Base-by-base conservation (phyloP, 768 basidiomycete species). In the Pulveroboletus sp. region DNA sequence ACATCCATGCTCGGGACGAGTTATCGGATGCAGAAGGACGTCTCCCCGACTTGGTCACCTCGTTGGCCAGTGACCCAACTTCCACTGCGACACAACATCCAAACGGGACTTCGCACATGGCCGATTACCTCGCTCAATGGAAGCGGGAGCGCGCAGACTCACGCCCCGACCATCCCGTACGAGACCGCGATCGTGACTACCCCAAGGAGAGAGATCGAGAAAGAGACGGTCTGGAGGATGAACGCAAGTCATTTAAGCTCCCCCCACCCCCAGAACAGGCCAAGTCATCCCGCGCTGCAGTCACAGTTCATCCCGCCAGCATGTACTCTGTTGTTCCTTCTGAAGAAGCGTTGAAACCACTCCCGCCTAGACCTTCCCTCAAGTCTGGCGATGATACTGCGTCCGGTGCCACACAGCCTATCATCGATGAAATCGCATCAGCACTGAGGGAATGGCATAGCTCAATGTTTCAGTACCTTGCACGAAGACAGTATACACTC, bases 361-460 rank as follows among this genome's bases (percentile, higher is more conserved):
- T 86, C 6, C 93, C 92, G 8, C 93, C 92, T 3, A 81, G 96
- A 39, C 95, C 95, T 6, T 90, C 88, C n/a, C 78, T 97, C 42
- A 94, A 93, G 55, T 90, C 92, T 9, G 92, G 91, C 33, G 95
- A 96, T 64, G 94, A 97, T 58, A 98, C 95, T 2, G 77, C 80
- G 4, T 85, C 86, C 0, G 95, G 95, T 9, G 75, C 77, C 18
- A 72, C 68, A 3, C 93, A 96, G 62, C 95, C 95, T 9, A 86
- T 98, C 63, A 83, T 98, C 44, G 95, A 98, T 69, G 95, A 98
- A 73, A 95, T 98, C 57, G 91, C 95, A 0, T 95, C 92, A 8
- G 94, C 95, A 0, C 72, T 98, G 39, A 83, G 95, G 35, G 95
- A 98, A 79, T 98, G 94, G 93, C 88, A 95, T 61, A 80, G 81